Conservation (phyloP, 148 eudicot species). For the Vaccinium myrtillus region DNA sequence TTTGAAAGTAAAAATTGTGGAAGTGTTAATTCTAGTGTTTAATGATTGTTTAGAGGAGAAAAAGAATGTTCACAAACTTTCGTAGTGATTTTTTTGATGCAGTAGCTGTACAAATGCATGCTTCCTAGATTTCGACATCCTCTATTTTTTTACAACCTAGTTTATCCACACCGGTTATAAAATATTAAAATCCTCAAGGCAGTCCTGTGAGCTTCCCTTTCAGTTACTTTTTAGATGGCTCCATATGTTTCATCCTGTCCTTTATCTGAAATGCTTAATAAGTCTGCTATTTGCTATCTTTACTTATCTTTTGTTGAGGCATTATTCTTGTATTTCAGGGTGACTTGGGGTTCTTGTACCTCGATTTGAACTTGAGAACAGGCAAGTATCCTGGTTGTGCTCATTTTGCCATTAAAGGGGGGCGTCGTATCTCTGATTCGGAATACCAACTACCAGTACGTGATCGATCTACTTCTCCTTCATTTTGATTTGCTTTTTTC, state of each 20-base stretch:
- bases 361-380: constrained; percentile 81
- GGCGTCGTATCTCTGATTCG: constrained; percentile 73
- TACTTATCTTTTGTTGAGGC: background rate
- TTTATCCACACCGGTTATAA: background rate
- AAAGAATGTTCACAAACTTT: background rate
- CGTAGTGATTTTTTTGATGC: background rate
- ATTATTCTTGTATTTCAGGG: constrained; percentile 52
- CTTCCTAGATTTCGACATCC: background rate
- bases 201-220: background rate
- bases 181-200: background rate
- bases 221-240: constrained; percentile 12
- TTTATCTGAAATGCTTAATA: background rate
- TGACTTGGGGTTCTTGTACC: constrained; percentile 91
- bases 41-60: background rate
- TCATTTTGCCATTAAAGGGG: constrained; percentile 97
- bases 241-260: background rate
- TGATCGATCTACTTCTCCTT: background rate
- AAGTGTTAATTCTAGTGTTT: background rate
- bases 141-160: background rate
- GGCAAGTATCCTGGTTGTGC: constrained; percentile 94
- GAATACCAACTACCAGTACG: constrained; percentile 96
- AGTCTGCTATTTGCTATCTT: background rate
- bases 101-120: background rate
- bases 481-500: background rate
- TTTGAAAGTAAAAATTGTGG: background rate